phyloP scores from a whole-genome alignment of 2,329 filamentous ascomycete genomes.

The Didymella glomerata region DNA sequence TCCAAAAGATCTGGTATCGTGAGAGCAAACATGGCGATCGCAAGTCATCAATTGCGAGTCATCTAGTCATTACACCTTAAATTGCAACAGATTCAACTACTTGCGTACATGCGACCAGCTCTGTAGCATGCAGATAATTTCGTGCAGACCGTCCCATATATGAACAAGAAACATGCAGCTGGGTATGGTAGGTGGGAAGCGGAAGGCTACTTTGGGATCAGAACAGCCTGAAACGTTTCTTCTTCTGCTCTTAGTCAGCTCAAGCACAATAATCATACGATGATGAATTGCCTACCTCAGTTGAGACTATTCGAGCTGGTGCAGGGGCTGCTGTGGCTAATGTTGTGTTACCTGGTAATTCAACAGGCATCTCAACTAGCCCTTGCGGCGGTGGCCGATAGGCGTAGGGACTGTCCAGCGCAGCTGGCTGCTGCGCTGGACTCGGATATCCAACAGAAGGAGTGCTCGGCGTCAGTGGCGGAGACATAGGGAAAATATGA shows the following conservation, averaged over 20 bases:
- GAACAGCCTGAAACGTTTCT: conserved; percentile 36
- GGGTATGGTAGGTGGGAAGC: conserved; percentile 14
- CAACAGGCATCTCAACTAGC: too few relatives aligned
- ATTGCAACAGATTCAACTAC: neutral
- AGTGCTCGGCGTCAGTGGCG: conserved; percentile 29
- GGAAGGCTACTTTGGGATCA: conserved; percentile 4
- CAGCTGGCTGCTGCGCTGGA: too few relatives aligned
- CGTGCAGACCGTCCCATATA: neutral
- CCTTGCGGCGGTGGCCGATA: too few relatives aligned
- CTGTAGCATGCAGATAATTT: neutral
- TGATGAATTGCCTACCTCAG: conserved; percentile 27
- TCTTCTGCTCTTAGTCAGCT: conserved; percentile 33
- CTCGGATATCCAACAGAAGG: too few relatives aligned
- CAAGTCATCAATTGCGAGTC: neutral
- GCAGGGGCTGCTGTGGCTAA: conserved; percentile 24
- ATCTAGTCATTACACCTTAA: neutral
- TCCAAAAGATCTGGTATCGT: neutral
- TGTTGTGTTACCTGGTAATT: conserved; percentile 26
- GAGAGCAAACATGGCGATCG: neutral
- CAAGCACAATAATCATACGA: neutral
- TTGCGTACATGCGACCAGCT: neutral
- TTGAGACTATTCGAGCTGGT: conserved; percentile 22
- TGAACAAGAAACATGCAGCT: neutral
- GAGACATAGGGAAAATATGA: conserved; percentile 21
- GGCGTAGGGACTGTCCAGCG: too few relatives aligned